Evolutionary conservation across 225 moss, liverwort and hornwort genomes (phyloP).

Genomic region (Pseudoscleropodium purum): DNA sequence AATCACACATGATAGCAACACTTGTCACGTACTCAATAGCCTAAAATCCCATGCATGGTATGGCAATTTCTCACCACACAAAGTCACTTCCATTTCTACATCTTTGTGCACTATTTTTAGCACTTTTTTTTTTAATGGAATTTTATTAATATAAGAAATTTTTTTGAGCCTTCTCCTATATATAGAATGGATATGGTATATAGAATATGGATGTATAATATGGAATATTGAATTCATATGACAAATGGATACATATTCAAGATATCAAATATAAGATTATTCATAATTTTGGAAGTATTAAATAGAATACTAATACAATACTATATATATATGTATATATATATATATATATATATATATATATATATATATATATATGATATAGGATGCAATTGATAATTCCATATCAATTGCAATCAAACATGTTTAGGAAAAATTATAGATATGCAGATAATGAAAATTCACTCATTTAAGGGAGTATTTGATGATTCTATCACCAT

Average conservation of each 20-base stretch:
- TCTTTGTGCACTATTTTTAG: too few relatives aligned
- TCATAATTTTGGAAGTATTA: not conserved
- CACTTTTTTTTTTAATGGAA: too few relatives aligned
- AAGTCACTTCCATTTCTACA: too few relatives aligned
- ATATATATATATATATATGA: too few relatives aligned
- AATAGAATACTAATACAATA: not conserved
- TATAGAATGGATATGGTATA: not conserved
- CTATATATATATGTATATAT: too few relatives aligned
- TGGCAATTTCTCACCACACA: too few relatives aligned
- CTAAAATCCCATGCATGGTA: too few relatives aligned
- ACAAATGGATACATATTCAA: not conserved
- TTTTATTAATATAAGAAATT: too few relatives aligned
- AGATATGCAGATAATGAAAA: not conserved
- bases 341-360: too few relatives aligned
- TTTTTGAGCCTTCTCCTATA: too few relatives aligned
- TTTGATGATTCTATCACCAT: not conserved
- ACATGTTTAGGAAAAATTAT: not conserved
- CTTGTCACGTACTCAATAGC: too few relatives aligned
- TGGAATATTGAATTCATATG: not conserved
- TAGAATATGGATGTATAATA: not conserved
- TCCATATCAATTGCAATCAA: not conserved
- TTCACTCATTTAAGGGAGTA: rapidly evolving
- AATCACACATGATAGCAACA: too few relatives aligned
- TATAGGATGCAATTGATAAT: not conserved
- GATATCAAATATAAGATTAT: not conserved